Conservation (phyloP, 768 basidiomycete species). For the Hysterangium stoloniferum region DNA sequence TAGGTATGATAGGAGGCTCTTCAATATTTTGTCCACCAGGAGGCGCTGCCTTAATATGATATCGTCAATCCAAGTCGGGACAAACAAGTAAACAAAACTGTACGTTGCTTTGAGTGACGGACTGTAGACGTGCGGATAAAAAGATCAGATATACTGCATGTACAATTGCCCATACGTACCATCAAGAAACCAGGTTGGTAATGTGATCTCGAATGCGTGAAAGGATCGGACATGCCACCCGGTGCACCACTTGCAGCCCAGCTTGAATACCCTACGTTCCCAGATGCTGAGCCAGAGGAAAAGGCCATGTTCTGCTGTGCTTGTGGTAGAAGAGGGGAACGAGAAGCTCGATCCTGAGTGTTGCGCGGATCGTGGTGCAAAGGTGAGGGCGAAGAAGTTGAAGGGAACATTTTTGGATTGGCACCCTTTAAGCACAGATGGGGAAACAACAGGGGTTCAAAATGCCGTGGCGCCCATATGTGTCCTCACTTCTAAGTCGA, state of each 20-base stretch:
- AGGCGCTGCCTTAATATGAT: conserved; percentile 25
- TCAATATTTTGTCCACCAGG: conserved; percentile 58
- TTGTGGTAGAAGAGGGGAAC: neutral
- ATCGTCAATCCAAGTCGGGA: conserved; percentile 1
- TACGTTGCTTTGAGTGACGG: conserved; percentile 56
- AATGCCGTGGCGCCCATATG: too few relatives aligned
- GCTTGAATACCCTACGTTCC: neutral
- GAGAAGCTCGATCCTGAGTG: conserved; percentile 1
- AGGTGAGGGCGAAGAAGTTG: conserved; percentile 4
- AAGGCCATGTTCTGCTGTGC: conserved; percentile 5
- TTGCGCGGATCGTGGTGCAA: conserved; percentile 2
- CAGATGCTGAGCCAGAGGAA: neutral
- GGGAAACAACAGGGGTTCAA: too few relatives aligned
- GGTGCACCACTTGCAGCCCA: neutral
- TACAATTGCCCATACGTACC: conserved; percentile 35
- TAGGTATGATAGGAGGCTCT: conserved; percentile 67
- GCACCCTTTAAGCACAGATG: too few relatives aligned
- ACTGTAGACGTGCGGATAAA: conserved; percentile 34
- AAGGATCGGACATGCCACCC: conserved; percentile 42
- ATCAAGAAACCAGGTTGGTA: conserved; percentile 79
- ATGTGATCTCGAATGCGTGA: conserved; percentile 65
- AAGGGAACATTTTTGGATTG: conserved; percentile 8
- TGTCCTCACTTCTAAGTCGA: too few relatives aligned
- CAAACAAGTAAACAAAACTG: conserved; percentile 8
- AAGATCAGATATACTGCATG: neutral